Base-by-base conservation (phyloP, 176 grass and related monocot species). In the Bolboschoenus planiculmis region DNA sequence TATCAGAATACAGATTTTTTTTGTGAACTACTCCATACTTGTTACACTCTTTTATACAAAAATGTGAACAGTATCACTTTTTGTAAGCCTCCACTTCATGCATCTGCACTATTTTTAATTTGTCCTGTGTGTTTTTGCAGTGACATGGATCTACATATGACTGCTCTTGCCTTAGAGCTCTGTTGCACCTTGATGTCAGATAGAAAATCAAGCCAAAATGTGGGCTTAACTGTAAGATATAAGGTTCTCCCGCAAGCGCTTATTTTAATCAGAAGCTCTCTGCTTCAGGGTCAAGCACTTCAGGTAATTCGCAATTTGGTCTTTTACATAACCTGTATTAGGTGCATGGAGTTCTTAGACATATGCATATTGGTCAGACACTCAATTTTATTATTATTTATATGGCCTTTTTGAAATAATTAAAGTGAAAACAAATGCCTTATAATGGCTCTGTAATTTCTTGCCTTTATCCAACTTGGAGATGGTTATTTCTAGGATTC, bases 71-170 rank as follows among this genome's bases (percentile, higher is more conserved):
- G 16, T 82, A 31, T 18, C 35, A 82, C 37, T 43, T 63, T 65
- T 40, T 31, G 37, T 82, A 60, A 37, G 36, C 24, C 39, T 81
- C 9, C 14, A 61, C n/a, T 60, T 42, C 35, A 80, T 26, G 23
- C 30, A 39, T 80, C 21, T 23, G 50, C n/a, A 79, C 14, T 79
- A 50, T 81, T 11, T 42, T 71, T 65, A 56, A 50, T 70, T 44
- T 76, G 42, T 46, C 68, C 18, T 51, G 33, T 78, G 36, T 16
- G 48, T 79, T 84, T 40, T 87, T 71, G 57, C 84, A 97, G 94
- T 85, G 94, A 97, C 76, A 91, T 82, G 87, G 94, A 97, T 72
- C 83, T 97, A 42, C 94, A 97, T 80, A 97, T 97, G 94, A 93
- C 94, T 27, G 94, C 94, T 24, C 91, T 97, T 88, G 94, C 94